A percentile compares a stretch with the other conserved stretches of the same genome.
Evolutionary conservation across 805 yeast species (phyloP).

Genomic region (Wickerhamiella musiphila): DNA sequence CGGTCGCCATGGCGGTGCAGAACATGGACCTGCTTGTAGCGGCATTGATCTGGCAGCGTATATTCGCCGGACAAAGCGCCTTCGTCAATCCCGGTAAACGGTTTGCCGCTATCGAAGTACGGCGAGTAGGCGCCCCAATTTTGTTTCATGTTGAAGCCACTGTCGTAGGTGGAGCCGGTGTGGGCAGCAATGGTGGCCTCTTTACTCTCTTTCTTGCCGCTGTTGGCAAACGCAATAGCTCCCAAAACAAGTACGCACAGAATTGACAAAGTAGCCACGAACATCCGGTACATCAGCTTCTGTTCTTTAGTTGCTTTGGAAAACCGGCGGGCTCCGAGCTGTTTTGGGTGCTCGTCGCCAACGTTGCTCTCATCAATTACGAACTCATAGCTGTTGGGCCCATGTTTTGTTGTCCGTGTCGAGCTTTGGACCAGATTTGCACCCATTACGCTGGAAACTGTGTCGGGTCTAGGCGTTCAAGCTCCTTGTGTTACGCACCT

Average conservation of each 20-base stretch:
- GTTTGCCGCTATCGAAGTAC: conserved; percentile 22
- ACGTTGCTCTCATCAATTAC: conserved; percentile 4
- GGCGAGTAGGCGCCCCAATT: conserved; percentile 27
- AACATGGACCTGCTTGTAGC: conserved; percentile 49
- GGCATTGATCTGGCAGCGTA: conserved; percentile 27
- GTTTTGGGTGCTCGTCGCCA: not conserved
- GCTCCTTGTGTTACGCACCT: too few relatives aligned
- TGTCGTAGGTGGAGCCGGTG: conserved; percentile 21
- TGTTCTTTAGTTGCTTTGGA: conserved; percentile 1
- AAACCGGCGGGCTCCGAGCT: not conserved
- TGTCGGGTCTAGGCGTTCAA: too few relatives aligned
- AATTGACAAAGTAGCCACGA: conserved; percentile 1
- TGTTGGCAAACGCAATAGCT: conserved; percentile 3
- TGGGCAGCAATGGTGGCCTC: conserved; percentile 22
- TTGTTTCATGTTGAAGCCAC: conserved; percentile 24
- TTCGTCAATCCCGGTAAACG: conserved; percentile 20
- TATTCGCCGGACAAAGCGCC: conserved; percentile 16
- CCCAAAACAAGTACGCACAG: conserved; percentile 6
- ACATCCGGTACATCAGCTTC: conserved; percentile 1
- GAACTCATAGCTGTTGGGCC: too few relatives aligned
- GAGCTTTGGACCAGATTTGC: too few relatives aligned
- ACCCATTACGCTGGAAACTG: too few relatives aligned
- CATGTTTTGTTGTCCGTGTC: too few relatives aligned
- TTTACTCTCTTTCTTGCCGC: conserved; percentile 4
- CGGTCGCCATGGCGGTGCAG: conserved; percentile 70